Base-by-base conservation (phyloP, 441 rosid genomes). In the Pelargonium myrrhifolium region DNA sequence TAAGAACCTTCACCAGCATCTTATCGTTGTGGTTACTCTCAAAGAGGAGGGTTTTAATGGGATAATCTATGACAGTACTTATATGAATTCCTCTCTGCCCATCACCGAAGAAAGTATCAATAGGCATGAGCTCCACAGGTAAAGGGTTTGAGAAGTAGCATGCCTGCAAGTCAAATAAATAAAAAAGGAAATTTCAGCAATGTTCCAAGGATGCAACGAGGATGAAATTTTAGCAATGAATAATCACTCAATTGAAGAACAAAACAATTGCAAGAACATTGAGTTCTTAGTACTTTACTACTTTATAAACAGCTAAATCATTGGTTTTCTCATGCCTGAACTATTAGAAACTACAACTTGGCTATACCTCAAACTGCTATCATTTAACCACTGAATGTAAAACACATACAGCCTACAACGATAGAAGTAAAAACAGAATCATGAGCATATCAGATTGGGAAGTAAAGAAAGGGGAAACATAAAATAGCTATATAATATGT, bases 81-180 rank as follows among this genome's bases (percentile, higher is more conserved):
- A 82, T 63, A 39, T 22, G 65, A 68, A 78, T 58, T 9, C 78
- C 78, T 9, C 49, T 65, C 61, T 49, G 49, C 62, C 43, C 59
- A 65, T 72, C 76, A 10, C 63, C 15, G 55, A 73, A 77, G 47
- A 82, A 63, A 68, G 61, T 53, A 68, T 76, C 75, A 49, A 74
- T 66, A 68, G 81, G 73, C 84, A 73, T 66, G 42, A 62, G 65
- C 73, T 82, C 86, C 78, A 78, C 83, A 14, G 82, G 77, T 66
- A 80, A 66, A 74, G 68, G 71, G 69, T 78, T 70, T 55, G 79
- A 71, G 64, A 82, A 72, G 76, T 82, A 82, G 76, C 79, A 80
- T 18, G 77, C 82, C 86, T 80, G 77, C 55, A 77, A 55, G 61
- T 21, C 63, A 66, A 5, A 17, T 35, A 60, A 60, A 39, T 11